Percentiles rank a stretch among this genome's conserved stretches.
These are phyloP conservation scores for Xylariaceae sp. DNA, from an alignment of 2,329 filamentous ascomycete genomes.

Conservation along the genomic window DNA sequence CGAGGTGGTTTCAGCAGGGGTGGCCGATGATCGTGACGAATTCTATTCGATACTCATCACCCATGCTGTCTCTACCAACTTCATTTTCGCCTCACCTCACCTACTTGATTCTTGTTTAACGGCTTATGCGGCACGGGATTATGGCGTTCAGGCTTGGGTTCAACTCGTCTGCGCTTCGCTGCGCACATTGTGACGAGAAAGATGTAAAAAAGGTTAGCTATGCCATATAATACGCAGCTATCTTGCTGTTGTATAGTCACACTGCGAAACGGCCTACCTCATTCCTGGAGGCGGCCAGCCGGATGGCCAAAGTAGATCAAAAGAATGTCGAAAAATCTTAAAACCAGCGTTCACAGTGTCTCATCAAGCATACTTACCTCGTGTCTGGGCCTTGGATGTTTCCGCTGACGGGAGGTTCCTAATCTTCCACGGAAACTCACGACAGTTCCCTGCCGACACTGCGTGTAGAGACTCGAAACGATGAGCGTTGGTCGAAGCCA, in stretches of 20 bases:
- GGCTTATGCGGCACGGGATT: constrained; percentile 24
- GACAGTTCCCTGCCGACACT: no score
- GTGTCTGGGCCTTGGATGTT: no score
- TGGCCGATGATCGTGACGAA: constrained; percentile 19
- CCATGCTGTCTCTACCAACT: not conserved
- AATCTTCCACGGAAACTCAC: no score
- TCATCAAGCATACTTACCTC: no score
- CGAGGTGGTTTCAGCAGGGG: constrained; percentile 25
- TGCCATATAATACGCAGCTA: not conserved
- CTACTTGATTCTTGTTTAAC: constrained; percentile 10
- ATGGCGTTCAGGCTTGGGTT: constrained; percentile 24
- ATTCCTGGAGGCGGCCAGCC: not conserved
- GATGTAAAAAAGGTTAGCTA: constrained; percentile 1
- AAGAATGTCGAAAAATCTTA: not conserved
- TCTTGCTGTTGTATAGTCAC: not conserved
- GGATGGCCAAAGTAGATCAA: not conserved
- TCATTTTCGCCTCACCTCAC: constrained; percentile 3
- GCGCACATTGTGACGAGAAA: not conserved
- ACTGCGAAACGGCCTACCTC: not conserved
- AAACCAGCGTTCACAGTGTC: not conserved
- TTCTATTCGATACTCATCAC: not conserved
- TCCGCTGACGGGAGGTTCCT: no score
- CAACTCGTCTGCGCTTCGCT: constrained; percentile 7
- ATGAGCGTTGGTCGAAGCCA: no score
- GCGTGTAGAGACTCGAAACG: no score